Conservation (phyloP, 2,329 filamentous ascomycete genomes). For the Fusarium poae region DNA sequence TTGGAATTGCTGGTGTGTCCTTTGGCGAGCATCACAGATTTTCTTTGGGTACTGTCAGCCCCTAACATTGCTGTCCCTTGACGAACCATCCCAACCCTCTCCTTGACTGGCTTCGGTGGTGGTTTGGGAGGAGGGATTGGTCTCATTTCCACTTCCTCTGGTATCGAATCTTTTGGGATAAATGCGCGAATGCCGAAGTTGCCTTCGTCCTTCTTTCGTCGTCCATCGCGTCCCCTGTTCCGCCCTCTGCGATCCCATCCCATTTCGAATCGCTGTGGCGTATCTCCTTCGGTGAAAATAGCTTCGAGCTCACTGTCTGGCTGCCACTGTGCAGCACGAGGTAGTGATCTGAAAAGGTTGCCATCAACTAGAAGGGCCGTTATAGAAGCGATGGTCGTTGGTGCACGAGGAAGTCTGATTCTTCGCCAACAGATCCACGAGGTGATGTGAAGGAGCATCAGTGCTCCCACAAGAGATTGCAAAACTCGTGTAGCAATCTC, state of each 20-base stretch:
- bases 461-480: conserved; percentile 50
- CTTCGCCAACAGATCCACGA: conserved; percentile 50
- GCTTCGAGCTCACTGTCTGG: conserved; percentile 36
- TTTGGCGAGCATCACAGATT: conserved; percentile 40
- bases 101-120: conserved; percentile 20
- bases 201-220: conserved; percentile 34
- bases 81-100: conserved; percentile 40
- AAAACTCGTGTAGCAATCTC: conserved; percentile 52
- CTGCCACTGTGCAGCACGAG: conserved; percentile 47
- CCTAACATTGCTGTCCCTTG: conserved; percentile 39
- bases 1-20: conserved; percentile 19
- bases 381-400: conserved; percentile 55
- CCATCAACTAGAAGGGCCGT: conserved; percentile 55
- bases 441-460: conserved; percentile 47
- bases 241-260: conserved; percentile 36
- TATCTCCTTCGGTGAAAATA: conserved; percentile 30
- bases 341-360: conserved; percentile 51
- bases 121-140: conserved; percentile 37
- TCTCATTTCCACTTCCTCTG: conserved; percentile 46
- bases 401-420: conserved; percentile 49
- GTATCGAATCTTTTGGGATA: conserved; percentile 25
- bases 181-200: conserved; percentile 43
- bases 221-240: conserved; percentile 29
- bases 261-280: conserved; percentile 35
- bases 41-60: conserved; percentile 33